Evolutionary conservation across 1,284 basidiomycete species (phyloP), one percentile per base, ranked within the genome.

Genomic region (Cutaneotrichosporon sp.): DNA sequence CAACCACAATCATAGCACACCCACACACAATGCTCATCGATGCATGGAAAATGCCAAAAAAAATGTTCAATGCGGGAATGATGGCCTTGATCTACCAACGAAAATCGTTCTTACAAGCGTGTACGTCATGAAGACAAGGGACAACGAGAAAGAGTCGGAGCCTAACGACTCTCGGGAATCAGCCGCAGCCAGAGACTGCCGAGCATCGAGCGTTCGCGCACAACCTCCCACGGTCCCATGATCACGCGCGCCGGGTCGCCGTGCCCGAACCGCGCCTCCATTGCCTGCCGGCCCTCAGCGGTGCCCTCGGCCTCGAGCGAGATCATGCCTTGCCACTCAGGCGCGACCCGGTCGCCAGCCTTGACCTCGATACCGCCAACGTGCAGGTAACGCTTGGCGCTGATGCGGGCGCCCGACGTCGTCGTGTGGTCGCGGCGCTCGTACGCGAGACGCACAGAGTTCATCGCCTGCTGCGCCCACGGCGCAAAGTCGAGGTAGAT

Each of bases 241-340:
- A 70, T 51, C 6, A 65, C 70, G 22, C 70, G 69, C 4, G 55
- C 34, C 6, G 67, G 65, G 56, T 72, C 69, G n/a, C 68, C 65
- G 9, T 64, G 59, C 1, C 76, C 72, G 18, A 81, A 69, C 13
- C 79, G 65, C 30, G 62, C 58, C 56, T 77, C 72, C 59, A 81
- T 65, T 47, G 76, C 76, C 16, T 49, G 56, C 31, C 72, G 73
- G 8, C 77, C 80, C 62, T 81, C 80, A 16, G 76, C 76, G 2
- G 80, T 81, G 3, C 79, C 80, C 60, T 81, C 80, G n/a, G 76
- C 71, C 65, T 81, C 80, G 52, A 81, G 70, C 7, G 72, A 70
- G 18, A 81, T 72, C 70, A 78, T 76, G 21, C 80, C 80, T 14
- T 70, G 64, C 80, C 80, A 81, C 60, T 76, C 77, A 13, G 71